Percentiles rank a stretch among this genome's conserved stretches.
Evolutionary conservation across 352 stramenopile genomes (phyloP).

Genomic region (Blastocystis sp.): DNA sequence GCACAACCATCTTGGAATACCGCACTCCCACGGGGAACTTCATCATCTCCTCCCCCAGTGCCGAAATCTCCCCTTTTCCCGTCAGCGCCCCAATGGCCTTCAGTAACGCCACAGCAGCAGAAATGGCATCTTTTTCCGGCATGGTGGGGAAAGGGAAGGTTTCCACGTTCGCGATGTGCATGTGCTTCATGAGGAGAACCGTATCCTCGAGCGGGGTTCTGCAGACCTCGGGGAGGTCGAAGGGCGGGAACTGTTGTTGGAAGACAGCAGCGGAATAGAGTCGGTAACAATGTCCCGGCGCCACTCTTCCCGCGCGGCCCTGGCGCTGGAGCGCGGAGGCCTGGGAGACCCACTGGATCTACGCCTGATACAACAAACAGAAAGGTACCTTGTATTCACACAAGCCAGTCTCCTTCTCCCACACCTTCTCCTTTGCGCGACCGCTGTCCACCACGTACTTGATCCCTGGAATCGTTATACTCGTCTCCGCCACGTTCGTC

Average conservation of each 20-base stretch:
- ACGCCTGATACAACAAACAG: neutral
- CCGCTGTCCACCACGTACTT: slow-evolving; percentile 91
- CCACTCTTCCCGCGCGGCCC: slow-evolving; percentile 83
- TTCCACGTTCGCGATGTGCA: slow-evolving; percentile 84
- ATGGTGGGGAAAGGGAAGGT: slow-evolving; percentile 88
- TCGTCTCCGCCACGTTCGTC: slow-evolving; percentile 96
- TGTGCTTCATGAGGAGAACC: slow-evolving; percentile 89
- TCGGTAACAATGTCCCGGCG: slow-evolving; percentile 88
- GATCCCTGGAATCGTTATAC: slow-evolving; percentile 78
- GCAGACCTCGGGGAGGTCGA: slow-evolving; percentile 75
- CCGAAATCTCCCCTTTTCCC: slow-evolving; percentile 67
- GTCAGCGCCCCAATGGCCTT: slow-evolving; percentile 55
- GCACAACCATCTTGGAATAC: slow-evolving; percentile 77
- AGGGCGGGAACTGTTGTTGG: slow-evolving; percentile 80
- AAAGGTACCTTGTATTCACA: slow-evolving; percentile 80
- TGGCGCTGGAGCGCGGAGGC: slow-evolving; percentile 78
- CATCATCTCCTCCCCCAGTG: slow-evolving; percentile 70
- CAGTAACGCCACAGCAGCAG: slow-evolving; percentile 53
- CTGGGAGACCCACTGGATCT: slow-evolving; percentile 75
- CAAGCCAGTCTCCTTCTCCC: slow-evolving; percentile 77
- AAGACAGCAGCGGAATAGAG: slow-evolving; percentile 90
- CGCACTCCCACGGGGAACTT: slow-evolving; percentile 73
- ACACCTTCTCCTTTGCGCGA: slow-evolving; percentile 85
- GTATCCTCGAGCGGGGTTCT: slow-evolving; percentile 83
- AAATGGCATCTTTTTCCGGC: slow-evolving; percentile 66